Evolutionary conservation across 192 early-diverging fungal species (phyloP).

Genomic region (Umbelopsis sp.): DNA sequence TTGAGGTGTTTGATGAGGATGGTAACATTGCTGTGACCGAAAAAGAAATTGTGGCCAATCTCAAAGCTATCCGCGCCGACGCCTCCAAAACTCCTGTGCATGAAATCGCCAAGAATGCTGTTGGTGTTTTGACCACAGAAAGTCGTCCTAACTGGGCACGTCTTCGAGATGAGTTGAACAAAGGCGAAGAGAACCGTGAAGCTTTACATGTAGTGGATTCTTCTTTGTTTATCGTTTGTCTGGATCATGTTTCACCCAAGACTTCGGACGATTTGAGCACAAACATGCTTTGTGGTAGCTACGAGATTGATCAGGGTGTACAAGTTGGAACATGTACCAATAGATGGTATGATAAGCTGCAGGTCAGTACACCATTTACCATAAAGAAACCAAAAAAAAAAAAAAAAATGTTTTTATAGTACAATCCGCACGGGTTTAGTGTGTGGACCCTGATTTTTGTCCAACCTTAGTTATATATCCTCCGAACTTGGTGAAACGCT

Average conservation of each 20-base stretch:
- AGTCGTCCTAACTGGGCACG: slow-evolving; percentile 80
- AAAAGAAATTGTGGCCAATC: slow-evolving; percentile 70
- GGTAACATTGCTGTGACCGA: slow-evolving; percentile 55
- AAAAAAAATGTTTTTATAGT: too few relatives aligned
- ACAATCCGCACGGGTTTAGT: not conserved
- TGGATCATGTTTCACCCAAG: slow-evolving; percentile 68
- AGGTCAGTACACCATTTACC: slow-evolving; percentile 18
- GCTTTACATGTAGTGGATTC: slow-evolving; percentile 66
- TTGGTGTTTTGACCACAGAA: slow-evolving; percentile 73
- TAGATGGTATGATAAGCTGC: slow-evolving; percentile 86
- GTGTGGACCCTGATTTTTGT: slow-evolving; percentile 17
- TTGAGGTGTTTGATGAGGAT: slow-evolving; percentile 69
- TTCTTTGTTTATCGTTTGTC: slow-evolving; percentile 73
- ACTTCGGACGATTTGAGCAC: slow-evolving; percentile 41
- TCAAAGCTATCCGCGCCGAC: slow-evolving; percentile 61
- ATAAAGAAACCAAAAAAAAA: not conserved
- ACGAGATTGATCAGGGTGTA: slow-evolving; percentile 46
- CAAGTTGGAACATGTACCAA: slow-evolving; percentile 64
- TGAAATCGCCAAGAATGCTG: slow-evolving; percentile 57
- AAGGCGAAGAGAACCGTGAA: slow-evolving; percentile 55
- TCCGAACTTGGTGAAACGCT: slow-evolving; percentile 12
- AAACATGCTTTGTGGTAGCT: slow-evolving; percentile 55
- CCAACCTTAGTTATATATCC: not conserved
- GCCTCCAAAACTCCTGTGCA: slow-evolving; percentile 52
- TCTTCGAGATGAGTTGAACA: slow-evolving; percentile 58